phyloP scores from a whole-genome alignment of 805 yeast species.

The Metschnikowia peoriensis region DNA sequence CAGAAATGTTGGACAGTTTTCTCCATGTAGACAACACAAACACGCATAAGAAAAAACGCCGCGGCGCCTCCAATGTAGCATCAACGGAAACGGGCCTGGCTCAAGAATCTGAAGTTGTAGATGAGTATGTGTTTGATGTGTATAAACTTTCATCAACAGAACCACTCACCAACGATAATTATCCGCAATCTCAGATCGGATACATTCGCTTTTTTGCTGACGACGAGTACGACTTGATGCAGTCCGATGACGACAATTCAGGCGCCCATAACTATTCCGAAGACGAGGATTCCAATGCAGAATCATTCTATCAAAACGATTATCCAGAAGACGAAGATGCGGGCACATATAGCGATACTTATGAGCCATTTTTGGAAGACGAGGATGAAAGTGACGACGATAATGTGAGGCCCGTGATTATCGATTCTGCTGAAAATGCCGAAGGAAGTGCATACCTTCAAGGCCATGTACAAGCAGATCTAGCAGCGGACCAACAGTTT shows the following conservation, averaged over 20 bases:
- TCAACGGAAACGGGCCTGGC: neutral
- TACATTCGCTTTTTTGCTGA: conserved; percentile 57
- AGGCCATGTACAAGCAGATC: conserved; percentile 22
- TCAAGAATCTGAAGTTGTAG: neutral
- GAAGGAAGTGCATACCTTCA: conserved; percentile 16
- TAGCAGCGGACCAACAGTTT: conserved; percentile 14
- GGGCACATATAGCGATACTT: conserved; percentile 18
- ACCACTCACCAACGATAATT: conserved; percentile 46
- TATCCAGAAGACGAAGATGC: conserved; percentile 94
- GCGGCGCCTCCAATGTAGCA: conserved; percentile 1
- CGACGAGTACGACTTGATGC: conserved; percentile 40
- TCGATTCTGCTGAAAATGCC: conserved; percentile 12
- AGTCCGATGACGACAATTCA: conserved; percentile 37
- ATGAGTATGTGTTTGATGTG: conserved; percentile 88
- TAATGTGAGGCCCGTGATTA: conserved; percentile 12
- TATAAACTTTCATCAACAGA: conserved; percentile 42
- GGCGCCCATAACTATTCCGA: conserved; percentile 44
- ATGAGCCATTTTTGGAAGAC: conserved; percentile 7
- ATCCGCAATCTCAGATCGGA: conserved; percentile 50
- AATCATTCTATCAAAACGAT: conserved; percentile 86
- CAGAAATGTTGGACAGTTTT: conserved; percentile 71
- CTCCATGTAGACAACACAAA: conserved; percentile 32
- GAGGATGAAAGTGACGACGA: conserved; percentile 21
- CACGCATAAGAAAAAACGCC: conserved; percentile 13
- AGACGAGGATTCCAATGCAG: conserved; percentile 88